These are phyloP conservation scores for Pestalotiopsis sp. DNA, from an alignment of 2,329 filamentous ascomycete genomes.

Conservation along the genomic window DNA sequence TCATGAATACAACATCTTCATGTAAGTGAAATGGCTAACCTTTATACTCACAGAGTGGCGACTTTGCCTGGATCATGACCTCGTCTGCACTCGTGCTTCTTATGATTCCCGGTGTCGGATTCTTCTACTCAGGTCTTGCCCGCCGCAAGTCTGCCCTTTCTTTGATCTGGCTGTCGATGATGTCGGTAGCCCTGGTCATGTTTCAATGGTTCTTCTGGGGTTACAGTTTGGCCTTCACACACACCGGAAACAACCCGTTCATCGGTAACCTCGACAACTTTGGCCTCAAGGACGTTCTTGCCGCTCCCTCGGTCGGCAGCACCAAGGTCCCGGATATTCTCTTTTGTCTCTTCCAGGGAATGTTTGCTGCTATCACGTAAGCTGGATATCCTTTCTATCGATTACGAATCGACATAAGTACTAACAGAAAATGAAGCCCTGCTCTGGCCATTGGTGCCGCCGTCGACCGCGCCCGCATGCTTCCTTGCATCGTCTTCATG, in stretches of 20 bases:
- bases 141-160: conserved; percentile 87
- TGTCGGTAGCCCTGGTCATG: conserved; percentile 76
- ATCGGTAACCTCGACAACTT: conserved; percentile 83
- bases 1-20: neutral
- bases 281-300: conserved; percentile 78
- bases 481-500: conserved; percentile 66
- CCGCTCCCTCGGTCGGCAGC: conserved; percentile 73
- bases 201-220: conserved; percentile 99
- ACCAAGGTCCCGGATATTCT: conserved; percentile 76
- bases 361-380: conserved; percentile 88
- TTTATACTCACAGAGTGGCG: conserved; percentile 62
- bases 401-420: neutral
- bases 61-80: conserved; percentile 81
- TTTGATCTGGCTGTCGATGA: conserved; percentile 82
- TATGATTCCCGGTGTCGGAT: conserved; percentile 92
- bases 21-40: neutral
- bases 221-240: conserved; percentile 83
- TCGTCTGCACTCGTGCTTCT: conserved; percentile 80
- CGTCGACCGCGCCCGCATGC: conserved; percentile 63
- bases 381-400: conserved; percentile 32
- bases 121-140: conserved; percentile 92
- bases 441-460: conserved; percentile 63
- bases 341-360: conserved; percentile 85
- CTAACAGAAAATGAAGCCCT: conserved; percentile 37
- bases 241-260: conserved; percentile 70